These are phyloP conservation scores for Aspergillus taichungensis DNA, from an alignment of 495 filamentous ascomycete species.

Conservation along the genomic window DNA sequence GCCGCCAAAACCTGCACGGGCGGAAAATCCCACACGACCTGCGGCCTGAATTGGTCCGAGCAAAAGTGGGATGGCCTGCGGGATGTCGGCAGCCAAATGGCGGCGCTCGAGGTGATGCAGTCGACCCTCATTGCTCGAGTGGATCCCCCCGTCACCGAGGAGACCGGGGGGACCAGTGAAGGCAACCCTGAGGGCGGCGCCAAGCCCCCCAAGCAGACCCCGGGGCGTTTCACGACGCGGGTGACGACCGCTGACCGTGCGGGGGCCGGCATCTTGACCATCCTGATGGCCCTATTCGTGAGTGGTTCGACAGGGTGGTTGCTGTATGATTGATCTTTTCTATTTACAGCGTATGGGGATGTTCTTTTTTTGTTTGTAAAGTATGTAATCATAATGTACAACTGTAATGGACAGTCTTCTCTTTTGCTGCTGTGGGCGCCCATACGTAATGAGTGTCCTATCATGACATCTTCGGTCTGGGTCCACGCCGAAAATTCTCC, in stretches of 20 bases:
- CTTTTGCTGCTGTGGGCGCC: too few relatives aligned
- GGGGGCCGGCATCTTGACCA: conserved; percentile 27
- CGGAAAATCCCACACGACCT: conserved; percentile 38
- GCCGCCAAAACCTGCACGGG: conserved; percentile 64
- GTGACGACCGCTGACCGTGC: conserved; percentile 24
- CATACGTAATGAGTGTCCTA: too few relatives aligned
- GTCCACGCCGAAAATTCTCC: too few relatives aligned
- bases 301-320: conserved; percentile 24
- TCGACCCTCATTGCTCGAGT: conserved; percentile 45
- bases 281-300: conserved; percentile 19
- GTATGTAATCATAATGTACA: too few relatives aligned
- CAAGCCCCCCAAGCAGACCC: conserved; percentile 7
- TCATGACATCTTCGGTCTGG: too few relatives aligned
- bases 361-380: too few relatives aligned
- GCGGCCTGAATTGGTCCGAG: conserved; percentile 58
- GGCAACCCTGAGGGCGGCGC: conserved; percentile 61
- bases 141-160: conserved; percentile 49
- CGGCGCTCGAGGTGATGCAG: conserved; percentile 58
- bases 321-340: conserved; percentile 18
- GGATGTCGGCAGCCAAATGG: conserved; percentile 68
- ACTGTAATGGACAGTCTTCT: too few relatives aligned
- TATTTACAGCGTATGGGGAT: not conserved
- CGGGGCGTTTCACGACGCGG: conserved; percentile 5
- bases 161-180: conserved; percentile 65
- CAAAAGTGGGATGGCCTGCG: conserved; percentile 43